Conservation (phyloP, 2,329 filamentous ascomycete species). For the Biscogniauxia sp. region DNA sequence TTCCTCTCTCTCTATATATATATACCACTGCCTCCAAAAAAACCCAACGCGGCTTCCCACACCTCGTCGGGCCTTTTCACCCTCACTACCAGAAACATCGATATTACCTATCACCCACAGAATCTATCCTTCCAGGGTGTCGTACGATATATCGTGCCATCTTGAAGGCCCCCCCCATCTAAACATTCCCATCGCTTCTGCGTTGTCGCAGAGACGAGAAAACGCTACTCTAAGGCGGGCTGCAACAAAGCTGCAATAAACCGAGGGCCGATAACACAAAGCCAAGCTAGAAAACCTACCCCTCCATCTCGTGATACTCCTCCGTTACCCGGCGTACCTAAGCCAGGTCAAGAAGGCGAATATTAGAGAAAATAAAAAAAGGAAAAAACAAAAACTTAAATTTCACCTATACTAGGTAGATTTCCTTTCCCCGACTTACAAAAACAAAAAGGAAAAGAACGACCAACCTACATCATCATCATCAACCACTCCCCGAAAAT, state of each 20-base stretch:
- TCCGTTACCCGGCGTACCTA: no score
- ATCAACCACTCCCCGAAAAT: no score
- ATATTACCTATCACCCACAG: neutral
- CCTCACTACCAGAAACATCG: neutral
- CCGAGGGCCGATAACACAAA: neutral
- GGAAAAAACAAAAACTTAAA: neutral
- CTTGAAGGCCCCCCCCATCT: neutral
- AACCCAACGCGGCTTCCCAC: neutral
- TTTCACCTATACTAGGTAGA: neutral
- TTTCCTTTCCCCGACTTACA: no score
- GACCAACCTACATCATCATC: no score
- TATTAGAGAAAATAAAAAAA: neutral
- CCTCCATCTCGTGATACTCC: neutral
- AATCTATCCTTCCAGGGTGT: neutral
- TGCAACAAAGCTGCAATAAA: neutral
- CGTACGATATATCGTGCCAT: neutral
- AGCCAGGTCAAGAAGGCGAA: no score
- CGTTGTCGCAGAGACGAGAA: neutral
- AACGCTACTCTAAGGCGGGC: neutral
- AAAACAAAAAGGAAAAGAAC: no score
- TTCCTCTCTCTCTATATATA: neutral
- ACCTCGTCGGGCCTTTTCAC: neutral
- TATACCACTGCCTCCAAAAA: neutral
- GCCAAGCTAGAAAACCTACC: conserved; percentile 1
- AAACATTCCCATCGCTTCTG: neutral